A percentile compares a stretch with the other conserved stretches of the same genome.
Evolutionary conservation across 2,329 filamentous ascomycete genomes (phyloP).

Genomic region (Cadophora luteo-olivacea): DNA sequence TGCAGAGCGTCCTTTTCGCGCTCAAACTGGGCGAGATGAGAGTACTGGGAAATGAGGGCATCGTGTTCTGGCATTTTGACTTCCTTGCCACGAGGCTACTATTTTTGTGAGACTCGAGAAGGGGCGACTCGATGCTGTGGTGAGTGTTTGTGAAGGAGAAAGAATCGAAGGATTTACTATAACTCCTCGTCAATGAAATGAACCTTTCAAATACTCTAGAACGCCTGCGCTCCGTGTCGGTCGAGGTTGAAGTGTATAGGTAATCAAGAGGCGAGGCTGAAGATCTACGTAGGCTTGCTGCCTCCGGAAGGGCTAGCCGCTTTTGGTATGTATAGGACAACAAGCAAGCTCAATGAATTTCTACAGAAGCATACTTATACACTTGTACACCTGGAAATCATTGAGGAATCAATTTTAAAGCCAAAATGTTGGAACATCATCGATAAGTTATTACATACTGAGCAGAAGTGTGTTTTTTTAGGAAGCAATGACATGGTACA

Average conservation of each 20-base stretch:
- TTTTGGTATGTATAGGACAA: neutral
- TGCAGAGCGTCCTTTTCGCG: slow-evolving; percentile 59
- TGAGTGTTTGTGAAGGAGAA: neutral
- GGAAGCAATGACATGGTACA: too few species aligned
- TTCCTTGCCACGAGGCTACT: slow-evolving; percentile 13
- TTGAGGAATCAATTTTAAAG: too few species aligned
- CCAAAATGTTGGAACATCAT: too few species aligned
- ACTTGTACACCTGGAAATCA: too few species aligned
- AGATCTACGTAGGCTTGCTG: slow-evolving; percentile 18
- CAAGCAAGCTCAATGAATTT: neutral
- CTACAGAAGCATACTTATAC: too few species aligned
- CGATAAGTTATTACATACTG: too few species aligned
- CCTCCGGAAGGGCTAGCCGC: slow-evolving; percentile 15
- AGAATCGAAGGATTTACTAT: neutral
- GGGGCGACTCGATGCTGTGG: neutral
- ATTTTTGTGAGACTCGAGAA: neutral
- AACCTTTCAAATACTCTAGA: slow-evolving; percentile 25
- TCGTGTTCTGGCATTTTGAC: slow-evolving; percentile 45
- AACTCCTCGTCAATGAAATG: neutral
- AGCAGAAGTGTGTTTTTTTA: too few species aligned
- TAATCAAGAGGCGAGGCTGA: slow-evolving; percentile 29
- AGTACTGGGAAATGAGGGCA: slow-evolving; percentile 55
- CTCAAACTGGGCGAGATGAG: slow-evolving; percentile 56
- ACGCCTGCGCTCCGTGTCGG: slow-evolving; percentile 22
- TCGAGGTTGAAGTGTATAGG: slow-evolving; percentile 12